Evolutionary conservation across 2,329 filamentous ascomycete species (phyloP), one percentile per base, ranked within the genome.

Genomic region (Penicillium thymicola): DNA sequence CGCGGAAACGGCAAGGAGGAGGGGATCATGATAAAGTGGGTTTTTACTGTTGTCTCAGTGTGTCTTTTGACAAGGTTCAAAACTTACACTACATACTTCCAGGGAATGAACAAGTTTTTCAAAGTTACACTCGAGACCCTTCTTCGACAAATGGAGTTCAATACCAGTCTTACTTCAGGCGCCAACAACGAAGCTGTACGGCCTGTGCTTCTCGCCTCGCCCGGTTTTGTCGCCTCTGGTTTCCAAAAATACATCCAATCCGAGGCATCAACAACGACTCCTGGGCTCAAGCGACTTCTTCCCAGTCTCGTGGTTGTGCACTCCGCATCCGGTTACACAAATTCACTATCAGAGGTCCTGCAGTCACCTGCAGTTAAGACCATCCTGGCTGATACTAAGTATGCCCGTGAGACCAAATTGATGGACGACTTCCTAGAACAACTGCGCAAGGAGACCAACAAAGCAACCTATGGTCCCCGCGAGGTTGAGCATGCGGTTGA

Each of bases 321-420:
- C 72, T 87, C 89, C 14, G 90, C 89, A 54, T 90, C 90, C 0
- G 92, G 91, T 0, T 90, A 97, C 70, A 77, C 96, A 16, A 91
- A 97, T 76, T 89, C 89, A 44, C 81, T 99, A 28, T 89, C 90
- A 65, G 92, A 97, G 73, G 88, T 96, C 0, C 82, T 99, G 46
- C 87, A 90, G 67, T 92, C 87, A 49, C 85, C 88, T 2, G 88
- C 91, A 54, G 90, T 97, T 9, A 81, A 88, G 49, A 82, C 83
- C 1, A 88, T 89, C 62, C 85, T 97, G 67, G 87, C 88, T 59
- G 87, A 97, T 70, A 94, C 92, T 62, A 94, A 93, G 68, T 97
- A 94, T 70, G 87, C 90, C 3, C 85, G 86, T 58, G 92, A 97
- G 74, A 91, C 91, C 1, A 83, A 82, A 37, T 80, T 90, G 58